Evolutionary conservation across 2,329 filamentous ascomycete genomes (phyloP).

Genomic region (Pseudocercospora fuligena): DNA sequence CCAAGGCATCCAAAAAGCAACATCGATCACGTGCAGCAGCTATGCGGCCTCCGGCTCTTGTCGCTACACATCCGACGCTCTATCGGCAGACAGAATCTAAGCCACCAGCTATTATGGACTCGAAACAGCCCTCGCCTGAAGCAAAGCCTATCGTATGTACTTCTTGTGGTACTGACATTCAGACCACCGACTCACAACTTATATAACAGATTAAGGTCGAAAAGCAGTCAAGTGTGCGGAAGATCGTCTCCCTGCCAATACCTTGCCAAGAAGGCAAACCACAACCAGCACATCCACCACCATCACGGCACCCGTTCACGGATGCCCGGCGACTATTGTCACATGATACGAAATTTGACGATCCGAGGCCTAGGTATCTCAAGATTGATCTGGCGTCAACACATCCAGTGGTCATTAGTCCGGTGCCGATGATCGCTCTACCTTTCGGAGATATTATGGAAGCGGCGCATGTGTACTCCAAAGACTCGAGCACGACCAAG

Average conservation of each 20-base stretch:
- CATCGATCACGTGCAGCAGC: slow-evolving; percentile 14
- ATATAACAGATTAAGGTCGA: neutral
- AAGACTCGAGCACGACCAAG: neutral
- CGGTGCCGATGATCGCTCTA: slow-evolving; percentile 23
- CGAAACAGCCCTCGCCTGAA: slow-evolving; percentile 2
- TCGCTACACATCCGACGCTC: slow-evolving; percentile 23
- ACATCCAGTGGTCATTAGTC: slow-evolving; percentile 20
- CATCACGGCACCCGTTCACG: slow-evolving; percentile 10
- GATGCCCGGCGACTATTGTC: slow-evolving; percentile 15
- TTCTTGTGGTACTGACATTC: neutral
- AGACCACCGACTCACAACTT: neutral
- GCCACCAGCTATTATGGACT: neutral
- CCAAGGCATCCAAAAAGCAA: slow-evolving; percentile 2
- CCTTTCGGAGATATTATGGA: slow-evolving; percentile 25
- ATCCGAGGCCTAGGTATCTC: slow-evolving; percentile 17
- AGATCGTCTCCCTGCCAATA: neutral
- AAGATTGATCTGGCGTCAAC: slow-evolving; percentile 15
- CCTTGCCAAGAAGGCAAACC: neutral
- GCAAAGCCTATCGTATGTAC: neutral
- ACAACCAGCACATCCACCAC: neutral
- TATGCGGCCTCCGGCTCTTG: slow-evolving; percentile 11
- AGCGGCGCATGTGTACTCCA: neutral
- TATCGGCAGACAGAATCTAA: slow-evolving; percentile 15
- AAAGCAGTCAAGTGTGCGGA: neutral
- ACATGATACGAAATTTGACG: slow-evolving; percentile 9